phyloP scores from a whole-genome alignment of 257 asterid species.

The Gentiana dahurica region DNA sequence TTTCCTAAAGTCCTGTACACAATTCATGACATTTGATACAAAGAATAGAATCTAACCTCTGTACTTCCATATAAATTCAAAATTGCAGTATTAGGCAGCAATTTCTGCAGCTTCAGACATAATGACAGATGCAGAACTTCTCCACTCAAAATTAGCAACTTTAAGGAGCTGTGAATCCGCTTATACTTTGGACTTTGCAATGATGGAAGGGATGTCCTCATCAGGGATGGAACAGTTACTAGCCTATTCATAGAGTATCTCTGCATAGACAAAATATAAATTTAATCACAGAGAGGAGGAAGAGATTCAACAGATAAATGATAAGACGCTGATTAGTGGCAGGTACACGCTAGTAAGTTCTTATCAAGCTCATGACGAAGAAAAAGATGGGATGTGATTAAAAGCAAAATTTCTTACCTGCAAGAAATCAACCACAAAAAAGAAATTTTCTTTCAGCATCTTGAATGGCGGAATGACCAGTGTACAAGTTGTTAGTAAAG shows the following conservation, averaged over 20 bases:
- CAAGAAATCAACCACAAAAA: constrained; percentile 41
- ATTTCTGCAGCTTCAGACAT: constrained; percentile 49
- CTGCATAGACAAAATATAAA: constrained; percentile 29
- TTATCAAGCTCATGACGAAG: too few species aligned
- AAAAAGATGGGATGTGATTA: too few species aligned
- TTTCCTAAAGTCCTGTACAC: background rate
- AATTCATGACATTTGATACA: background rate
- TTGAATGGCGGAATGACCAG: constrained; percentile 88
- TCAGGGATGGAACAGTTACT: constrained; percentile 79
- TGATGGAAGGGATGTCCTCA: constrained; percentile 59
- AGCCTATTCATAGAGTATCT: constrained; percentile 69
- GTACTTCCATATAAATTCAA: constrained; percentile 94
- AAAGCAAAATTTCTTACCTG: constrained; percentile 36
- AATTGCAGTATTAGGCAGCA: constrained; percentile 61
- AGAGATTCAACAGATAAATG: too few species aligned
- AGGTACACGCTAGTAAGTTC: too few species aligned
- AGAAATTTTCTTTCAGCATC: constrained; percentile 65
- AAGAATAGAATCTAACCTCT: constrained; percentile 47
- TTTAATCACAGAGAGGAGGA: background rate
- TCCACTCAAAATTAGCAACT: constrained; percentile 74
- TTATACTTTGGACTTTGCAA: constrained; percentile 29
- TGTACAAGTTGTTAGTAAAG: constrained; percentile 56
- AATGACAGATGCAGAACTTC: constrained; percentile 59
- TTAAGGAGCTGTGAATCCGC: constrained; percentile 41
- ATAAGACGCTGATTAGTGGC: too few species aligned